These are phyloP conservation scores for Peterozyma xylosa DNA, from an alignment of 805 yeast genomes.

Conservation along the genomic window DNA sequence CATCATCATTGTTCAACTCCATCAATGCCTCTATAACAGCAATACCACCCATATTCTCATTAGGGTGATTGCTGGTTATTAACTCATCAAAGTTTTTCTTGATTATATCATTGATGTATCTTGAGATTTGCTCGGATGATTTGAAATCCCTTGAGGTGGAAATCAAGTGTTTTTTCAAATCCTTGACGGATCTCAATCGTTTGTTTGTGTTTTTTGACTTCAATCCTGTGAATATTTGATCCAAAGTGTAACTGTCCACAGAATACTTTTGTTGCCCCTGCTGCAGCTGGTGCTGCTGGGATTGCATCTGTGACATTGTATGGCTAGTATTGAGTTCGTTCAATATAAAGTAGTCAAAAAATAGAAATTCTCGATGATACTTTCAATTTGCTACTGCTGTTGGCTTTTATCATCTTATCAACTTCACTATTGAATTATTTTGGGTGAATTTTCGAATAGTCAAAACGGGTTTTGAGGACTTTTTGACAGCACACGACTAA, in stretches of 20 bases:
- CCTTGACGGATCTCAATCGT: slow-evolving; percentile 53
- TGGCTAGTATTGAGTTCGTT: background rate
- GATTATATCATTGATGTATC: slow-evolving; percentile 80
- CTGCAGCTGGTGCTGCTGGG: slow-evolving; percentile 2
- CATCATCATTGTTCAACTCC: slow-evolving; percentile 69
- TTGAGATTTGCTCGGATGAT: slow-evolving; percentile 71
- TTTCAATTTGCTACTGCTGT: too few relatives aligned
- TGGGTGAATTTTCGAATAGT: too few relatives aligned
- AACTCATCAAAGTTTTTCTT: slow-evolving; percentile 73
- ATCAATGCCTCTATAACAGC: slow-evolving; percentile 85
- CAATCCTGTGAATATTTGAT: slow-evolving; percentile 45
- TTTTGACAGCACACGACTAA: too few relatives aligned
- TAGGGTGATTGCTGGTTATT: slow-evolving; percentile 63
- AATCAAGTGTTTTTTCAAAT: slow-evolving; percentile 61
- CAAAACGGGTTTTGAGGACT: too few relatives aligned
- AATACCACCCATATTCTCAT: slow-evolving; percentile 82
- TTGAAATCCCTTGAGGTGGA: slow-evolving; percentile 67
- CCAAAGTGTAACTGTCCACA: slow-evolving; percentile 44
- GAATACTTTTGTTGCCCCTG: background rate
- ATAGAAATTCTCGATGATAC: too few relatives aligned
- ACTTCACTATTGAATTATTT: too few relatives aligned
- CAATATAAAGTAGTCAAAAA: too few relatives aligned
- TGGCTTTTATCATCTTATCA: too few relatives aligned
- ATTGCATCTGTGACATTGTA: slow-evolving; percentile 7
- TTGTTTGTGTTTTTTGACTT: slow-evolving; percentile 34